phyloP scores from a whole-genome alignment of 805 yeast species.

The Candida manassasensis region DNA sequence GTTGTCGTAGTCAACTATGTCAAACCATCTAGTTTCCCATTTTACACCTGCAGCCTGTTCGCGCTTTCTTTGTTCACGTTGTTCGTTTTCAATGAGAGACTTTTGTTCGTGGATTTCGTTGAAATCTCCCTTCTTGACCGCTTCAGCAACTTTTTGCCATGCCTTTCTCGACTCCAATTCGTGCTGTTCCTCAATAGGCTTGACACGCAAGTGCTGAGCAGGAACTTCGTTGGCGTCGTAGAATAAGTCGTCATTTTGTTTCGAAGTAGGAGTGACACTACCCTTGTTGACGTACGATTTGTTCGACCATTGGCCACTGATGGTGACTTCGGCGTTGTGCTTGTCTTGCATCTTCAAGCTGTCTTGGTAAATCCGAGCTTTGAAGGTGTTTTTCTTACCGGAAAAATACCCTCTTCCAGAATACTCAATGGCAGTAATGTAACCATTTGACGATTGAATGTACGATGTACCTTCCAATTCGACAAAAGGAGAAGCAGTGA shows the following conservation, averaged over 20 bases:
- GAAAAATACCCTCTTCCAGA: conserved; percentile 92
- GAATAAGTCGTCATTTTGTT: conserved; percentile 48
- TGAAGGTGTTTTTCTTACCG: conserved; percentile 91
- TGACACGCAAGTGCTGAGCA: conserved; percentile 61
- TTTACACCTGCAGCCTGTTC: conserved; percentile 59
- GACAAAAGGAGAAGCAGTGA: conserved; percentile 88
- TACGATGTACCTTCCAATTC: conserved; percentile 88
- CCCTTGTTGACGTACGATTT: conserved; percentile 62
- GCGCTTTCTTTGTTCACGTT: conserved; percentile 72
- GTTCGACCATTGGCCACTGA: conserved; percentile 92
- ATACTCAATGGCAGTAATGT: conserved; percentile 66
- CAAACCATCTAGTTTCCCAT: conserved; percentile 88
- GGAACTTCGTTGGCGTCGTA: conserved; percentile 53
- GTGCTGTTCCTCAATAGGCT: conserved; percentile 78
- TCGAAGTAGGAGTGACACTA: conserved; percentile 37
- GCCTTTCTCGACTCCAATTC: conserved; percentile 82
- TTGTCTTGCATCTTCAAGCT: conserved; percentile 43
- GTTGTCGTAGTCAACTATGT: conserved; percentile 27
- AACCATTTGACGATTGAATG: conserved; percentile 80
- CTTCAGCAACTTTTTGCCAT: conserved; percentile 86
- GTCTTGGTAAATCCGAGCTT: conserved; percentile 71
- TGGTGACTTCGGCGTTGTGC: conserved; percentile 68
- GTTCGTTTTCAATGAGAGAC: conserved; percentile 73
- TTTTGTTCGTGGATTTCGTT: conserved; percentile 73
- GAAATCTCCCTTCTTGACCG: conserved; percentile 71